Conservation (phyloP, 2,329 filamentous ascomycete genomes). For the Monilinia fructicola region DNA sequence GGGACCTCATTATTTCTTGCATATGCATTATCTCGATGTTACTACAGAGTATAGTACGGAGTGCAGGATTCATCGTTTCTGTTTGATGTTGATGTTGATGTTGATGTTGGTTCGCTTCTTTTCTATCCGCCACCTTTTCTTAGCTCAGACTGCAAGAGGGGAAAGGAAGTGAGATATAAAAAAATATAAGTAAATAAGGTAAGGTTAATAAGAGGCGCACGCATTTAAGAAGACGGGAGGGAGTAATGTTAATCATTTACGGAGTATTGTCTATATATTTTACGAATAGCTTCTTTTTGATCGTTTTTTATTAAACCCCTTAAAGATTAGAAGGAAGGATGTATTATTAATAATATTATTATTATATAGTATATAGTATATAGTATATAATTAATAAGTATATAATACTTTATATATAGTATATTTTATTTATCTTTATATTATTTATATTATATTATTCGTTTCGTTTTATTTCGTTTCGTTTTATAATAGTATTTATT, state of each 20-base stretch:
- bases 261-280: too few species aligned
- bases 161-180: not conserved
- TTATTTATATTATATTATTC: not conserved
- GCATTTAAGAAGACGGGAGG: not conserved
- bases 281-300: conserved; percentile 7
- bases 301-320: not conserved
- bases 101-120: conserved; percentile 1
- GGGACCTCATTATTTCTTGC: conserved; percentile 18
- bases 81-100: not conserved
- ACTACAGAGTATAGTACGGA: too few species aligned
- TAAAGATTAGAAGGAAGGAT: not conserved
- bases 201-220: conserved; percentile 3
- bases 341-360: too few species aligned
- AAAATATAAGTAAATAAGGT: not conserved
- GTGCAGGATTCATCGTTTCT: too few species aligned
- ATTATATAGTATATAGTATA: too few species aligned
- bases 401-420: too few species aligned
- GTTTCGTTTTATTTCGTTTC: not conserved
- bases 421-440: not conserved
- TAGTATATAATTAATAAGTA: too few species aligned
- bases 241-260: too few species aligned
- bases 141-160: conserved; percentile 6
- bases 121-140: not conserved
- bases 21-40: conserved; percentile 10
- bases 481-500: too few species aligned